These are phyloP conservation scores for Chimonanthus salicifolius DNA, from an alignment of 164 flowering plant species.

Conservation along the genomic window DNA sequence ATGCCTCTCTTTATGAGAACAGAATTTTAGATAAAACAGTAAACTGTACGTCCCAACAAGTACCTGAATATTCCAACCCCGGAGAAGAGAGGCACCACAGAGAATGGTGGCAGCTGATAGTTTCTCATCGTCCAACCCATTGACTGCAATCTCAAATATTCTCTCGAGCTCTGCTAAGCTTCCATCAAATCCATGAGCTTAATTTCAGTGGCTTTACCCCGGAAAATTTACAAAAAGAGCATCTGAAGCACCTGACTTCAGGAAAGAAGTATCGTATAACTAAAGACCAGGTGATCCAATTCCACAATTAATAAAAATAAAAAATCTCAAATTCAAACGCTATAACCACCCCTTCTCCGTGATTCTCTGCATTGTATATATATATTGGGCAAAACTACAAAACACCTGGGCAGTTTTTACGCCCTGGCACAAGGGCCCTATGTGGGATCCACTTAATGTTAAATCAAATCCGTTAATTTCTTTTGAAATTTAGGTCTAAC, in stretches of 20 bases:
- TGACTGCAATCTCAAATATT: conserved; percentile 75
- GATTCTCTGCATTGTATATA: no score
- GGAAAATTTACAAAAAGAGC: conserved; percentile 33
- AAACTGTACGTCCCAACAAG: background rate
- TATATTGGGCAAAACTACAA: no score
- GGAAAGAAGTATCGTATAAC: conserved; percentile 32
- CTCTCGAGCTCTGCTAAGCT: conserved; percentile 97
- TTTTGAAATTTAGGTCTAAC: no score
- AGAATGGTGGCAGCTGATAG: conserved; percentile 79
- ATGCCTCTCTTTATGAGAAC: background rate
- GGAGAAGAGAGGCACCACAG: conserved; percentile 87
- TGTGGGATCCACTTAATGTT: no score
- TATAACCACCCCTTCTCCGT: no score
- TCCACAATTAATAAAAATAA: background rate
- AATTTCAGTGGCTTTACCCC: conserved; percentile 71
- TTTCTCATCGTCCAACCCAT: conserved; percentile 83
- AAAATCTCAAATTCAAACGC: no score
- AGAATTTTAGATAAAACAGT: background rate
- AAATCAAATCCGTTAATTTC: no score
- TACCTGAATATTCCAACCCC: conserved; percentile 99
- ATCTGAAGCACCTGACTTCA: conserved; percentile 32
- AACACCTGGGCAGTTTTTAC: no score
- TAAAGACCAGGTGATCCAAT: conserved; percentile 37
- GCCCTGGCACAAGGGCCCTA: no score
- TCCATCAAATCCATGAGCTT: conserved; percentile 87